These are phyloP conservation scores for Elaeagnus macrophylla DNA, from an alignment of 306 rosid species.

Conservation along the genomic window DNA sequence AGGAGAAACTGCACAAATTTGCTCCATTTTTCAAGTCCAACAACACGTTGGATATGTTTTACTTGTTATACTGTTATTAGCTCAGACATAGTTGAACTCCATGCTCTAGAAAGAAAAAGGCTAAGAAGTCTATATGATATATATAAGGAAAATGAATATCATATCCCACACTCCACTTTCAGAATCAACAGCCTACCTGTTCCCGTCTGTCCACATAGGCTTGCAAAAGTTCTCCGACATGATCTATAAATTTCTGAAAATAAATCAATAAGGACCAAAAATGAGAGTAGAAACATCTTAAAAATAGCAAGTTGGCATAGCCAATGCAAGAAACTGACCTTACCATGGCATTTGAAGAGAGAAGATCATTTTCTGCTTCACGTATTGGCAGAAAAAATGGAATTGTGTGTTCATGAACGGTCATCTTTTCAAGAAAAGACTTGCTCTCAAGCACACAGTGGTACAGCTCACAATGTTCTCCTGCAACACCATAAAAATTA, in stretches of 20 bases:
- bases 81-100: too few species aligned
- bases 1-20: too few species aligned
- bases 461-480: constrained; percentile 68
- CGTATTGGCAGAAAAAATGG: constrained; percentile 83
- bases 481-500: constrained; percentile 34
- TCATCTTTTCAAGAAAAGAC: constrained; percentile 95
- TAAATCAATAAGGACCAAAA: constrained; percentile 12
- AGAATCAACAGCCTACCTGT: constrained; percentile 50
- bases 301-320: constrained; percentile 20
- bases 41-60: too few species aligned
- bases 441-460: constrained; percentile 94
- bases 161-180: background rate
- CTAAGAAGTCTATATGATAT: background rate
- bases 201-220: constrained; percentile 94
- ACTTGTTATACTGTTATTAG: too few species aligned
- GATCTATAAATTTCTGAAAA: constrained; percentile 88
- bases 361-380: constrained; percentile 82
- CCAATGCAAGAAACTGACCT: constrained; percentile 26
- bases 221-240: constrained; percentile 86
- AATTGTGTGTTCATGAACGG: constrained; percentile 81
- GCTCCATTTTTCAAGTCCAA: too few species aligned
- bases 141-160: constrained; percentile 9
- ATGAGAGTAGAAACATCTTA: constrained; percentile 15
- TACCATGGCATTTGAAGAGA: constrained; percentile 88
- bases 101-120: too few species aligned